phyloP scores from a whole-genome alignment of 352 stramenopile genomes.

The Globisporangium cystogenes region DNA sequence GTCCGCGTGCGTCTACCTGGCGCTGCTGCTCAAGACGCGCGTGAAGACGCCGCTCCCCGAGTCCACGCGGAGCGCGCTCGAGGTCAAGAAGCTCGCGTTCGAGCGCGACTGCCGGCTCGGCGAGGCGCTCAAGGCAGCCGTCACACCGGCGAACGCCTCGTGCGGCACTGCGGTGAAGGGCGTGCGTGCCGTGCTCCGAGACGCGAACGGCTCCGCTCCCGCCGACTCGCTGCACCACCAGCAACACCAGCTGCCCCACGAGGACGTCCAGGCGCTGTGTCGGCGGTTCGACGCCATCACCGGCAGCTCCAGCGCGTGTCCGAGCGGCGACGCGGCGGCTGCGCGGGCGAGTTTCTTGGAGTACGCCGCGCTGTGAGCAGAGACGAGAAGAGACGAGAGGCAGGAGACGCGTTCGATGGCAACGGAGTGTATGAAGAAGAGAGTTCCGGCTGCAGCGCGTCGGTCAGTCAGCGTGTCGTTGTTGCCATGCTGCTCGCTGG shows the following conservation, averaged over 20 bases:
- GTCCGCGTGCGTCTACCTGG: slow-evolving; percentile 54
- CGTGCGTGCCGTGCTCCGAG: slow-evolving; percentile 30
- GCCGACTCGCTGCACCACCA: background rate
- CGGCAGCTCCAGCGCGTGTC: slow-evolving; percentile 7
- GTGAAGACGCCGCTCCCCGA: slow-evolving; percentile 15
- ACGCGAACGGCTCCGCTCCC: background rate
- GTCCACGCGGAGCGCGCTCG: slow-evolving; percentile 18
- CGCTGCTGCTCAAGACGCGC: slow-evolving; percentile 45
- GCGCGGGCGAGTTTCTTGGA: slow-evolving; percentile 26
- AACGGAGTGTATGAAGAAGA: background rate
- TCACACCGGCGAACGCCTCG: slow-evolving; percentile 31
- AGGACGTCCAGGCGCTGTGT: slow-evolving; percentile 20
- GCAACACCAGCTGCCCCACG: background rate
- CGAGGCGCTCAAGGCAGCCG: slow-evolving; percentile 29
- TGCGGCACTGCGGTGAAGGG: slow-evolving; percentile 47
- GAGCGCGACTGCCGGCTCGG: slow-evolving; percentile 50
- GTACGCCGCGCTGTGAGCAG: slow-evolving; percentile 14
- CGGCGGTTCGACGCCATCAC: slow-evolving; percentile 39
- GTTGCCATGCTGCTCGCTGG: background rate
- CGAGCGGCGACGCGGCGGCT: slow-evolving; percentile 3
- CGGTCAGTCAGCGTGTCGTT: background rate
- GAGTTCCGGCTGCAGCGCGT: background rate
- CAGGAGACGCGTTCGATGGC: background rate
- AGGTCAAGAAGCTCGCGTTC: slow-evolving; percentile 26
- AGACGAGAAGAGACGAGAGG: background rate